Conservation (phyloP, 2,329 filamentous ascomycete species). For the Colletotrichum godetiae region DNA sequence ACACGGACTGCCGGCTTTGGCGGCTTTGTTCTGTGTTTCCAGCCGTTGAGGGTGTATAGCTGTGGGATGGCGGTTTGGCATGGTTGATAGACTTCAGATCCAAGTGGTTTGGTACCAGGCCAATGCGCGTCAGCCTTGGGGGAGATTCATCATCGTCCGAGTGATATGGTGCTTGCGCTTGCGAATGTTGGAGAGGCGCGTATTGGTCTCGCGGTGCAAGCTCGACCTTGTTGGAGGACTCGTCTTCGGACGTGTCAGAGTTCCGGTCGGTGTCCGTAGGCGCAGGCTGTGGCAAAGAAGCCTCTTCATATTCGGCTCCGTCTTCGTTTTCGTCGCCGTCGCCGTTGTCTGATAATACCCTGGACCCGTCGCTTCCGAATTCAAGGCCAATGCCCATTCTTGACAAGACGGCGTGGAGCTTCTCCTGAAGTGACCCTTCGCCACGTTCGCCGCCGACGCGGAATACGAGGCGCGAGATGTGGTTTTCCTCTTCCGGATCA, state of each 20-base stretch:
- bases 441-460: slow-evolving; percentile 77
- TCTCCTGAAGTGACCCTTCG: slow-evolving; percentile 69
- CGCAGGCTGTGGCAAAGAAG: background rate
- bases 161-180: background rate
- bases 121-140: slow-evolving; percentile 15
- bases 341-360: slow-evolving; percentile 8
- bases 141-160: background rate
- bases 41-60: slow-evolving; percentile 30
- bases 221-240: slow-evolving; percentile 1
- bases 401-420: slow-evolving; percentile 75
- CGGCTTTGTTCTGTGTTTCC: slow-evolving; percentile 34
- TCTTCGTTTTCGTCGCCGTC: background rate
- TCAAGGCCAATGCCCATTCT: slow-evolving; percentile 80
- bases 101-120: background rate
- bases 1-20: slow-evolving; percentile 46
- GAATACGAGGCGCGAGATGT: slow-evolving; percentile 82
- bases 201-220: background rate
- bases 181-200: background rate
- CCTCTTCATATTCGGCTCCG: background rate
- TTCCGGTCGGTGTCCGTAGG: background rate
- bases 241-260: background rate
- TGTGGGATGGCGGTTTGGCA: background rate
- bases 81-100: background rate
- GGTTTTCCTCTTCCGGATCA: slow-evolving; percentile 78
- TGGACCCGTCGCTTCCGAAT: slow-evolving; percentile 49